Base-by-base conservation (phyloP, 148 eudicot species). In the Vaccinium corymbosum region DNA sequence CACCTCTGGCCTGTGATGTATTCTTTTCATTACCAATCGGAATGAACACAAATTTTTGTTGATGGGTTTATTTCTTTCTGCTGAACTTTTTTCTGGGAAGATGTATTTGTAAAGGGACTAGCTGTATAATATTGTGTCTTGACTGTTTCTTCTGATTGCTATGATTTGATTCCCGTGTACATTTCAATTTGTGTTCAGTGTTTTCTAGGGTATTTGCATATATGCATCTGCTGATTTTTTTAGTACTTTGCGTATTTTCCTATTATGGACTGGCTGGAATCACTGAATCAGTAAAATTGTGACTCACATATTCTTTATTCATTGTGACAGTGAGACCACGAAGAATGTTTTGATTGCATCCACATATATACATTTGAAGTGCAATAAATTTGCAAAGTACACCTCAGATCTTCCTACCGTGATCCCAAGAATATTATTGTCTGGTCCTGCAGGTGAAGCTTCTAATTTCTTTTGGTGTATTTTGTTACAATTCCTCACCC, bases 391-490 rank as follows among this genome's bases (percentile, higher is more conserved):
- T 84, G 77, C 87, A 52, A 93, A 94, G 89, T 91, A 88, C 80
- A 87, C 94, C 10, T 87, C 95, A 61, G 95, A 92, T 84, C 95
- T 97, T 66, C 92, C 95, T 61, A 90, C 98, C 2, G 85, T 94
- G 76, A 90, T 92, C 86, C 98, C 98, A 8, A 91, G 93, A 72
- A 92, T 95, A 89, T 87, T 97, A 51, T 88, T 97, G 86, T 92
- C 96, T 62, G 99, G 99, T 82, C 98, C 98, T 83, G 94, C 94
- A 91, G 99, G 99, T 97, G 92, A 22, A 51, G 9, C 52, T 76
- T 86, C 56, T 1, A 73, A 46, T 32, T 68, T 19, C 49, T 52
- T 17, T 78, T 56, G 62, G 3, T 56, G 7, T 27, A n/a, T 51
- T 35, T 22, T 57, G 7, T 56, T 17, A 14, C 46, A 3, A n/a